Evolutionary conservation across 345 rosid genomes (phyloP).

Genomic region (Streptanthus diversifolius): DNA sequence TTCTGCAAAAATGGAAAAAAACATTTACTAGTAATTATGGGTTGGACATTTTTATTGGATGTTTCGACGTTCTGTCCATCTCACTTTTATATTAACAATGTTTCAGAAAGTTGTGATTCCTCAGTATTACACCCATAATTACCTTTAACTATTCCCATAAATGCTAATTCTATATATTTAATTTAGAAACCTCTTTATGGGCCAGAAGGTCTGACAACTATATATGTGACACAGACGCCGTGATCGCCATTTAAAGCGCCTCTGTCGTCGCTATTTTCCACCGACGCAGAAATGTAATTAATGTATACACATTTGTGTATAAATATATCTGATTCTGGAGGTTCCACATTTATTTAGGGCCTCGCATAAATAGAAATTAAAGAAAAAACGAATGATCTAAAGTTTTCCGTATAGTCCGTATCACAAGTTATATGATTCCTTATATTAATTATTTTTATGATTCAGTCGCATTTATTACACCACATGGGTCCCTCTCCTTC

Average conservation of each 20-base stretch:
- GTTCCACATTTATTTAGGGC: slow-evolving; percentile 1
- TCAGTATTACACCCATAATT: not conserved
- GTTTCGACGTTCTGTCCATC: slow-evolving; percentile 5
- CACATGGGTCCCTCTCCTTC: slow-evolving; percentile 20
- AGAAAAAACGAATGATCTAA: not conserved
- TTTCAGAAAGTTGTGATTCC: slow-evolving; percentile 17
- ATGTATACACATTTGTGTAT: slow-evolving; percentile 19
- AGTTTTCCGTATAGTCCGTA: slow-evolving; percentile 31
- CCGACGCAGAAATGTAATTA: slow-evolving; percentile 29
- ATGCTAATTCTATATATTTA: not conserved
- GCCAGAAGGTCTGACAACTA: not conserved
- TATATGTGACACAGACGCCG: slow-evolving; percentile 26
- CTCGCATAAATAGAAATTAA: not conserved
- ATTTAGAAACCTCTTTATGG: not conserved
- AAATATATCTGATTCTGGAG: not conserved
- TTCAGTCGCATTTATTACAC: slow-evolving; percentile 10
- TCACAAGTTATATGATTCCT: slow-evolving; percentile 25
- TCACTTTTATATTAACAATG: slow-evolving; percentile 13
- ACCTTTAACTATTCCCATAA: slow-evolving; percentile 7
- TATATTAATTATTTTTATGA: not conserved
- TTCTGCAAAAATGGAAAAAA: not conserved
- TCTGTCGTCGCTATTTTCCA: slow-evolving; percentile 30
- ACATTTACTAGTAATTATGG: not conserved
- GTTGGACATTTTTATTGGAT: not conserved
- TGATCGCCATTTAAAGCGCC: slow-evolving; percentile 36